A percentile compares a stretch with the other conserved stretches of the same genome.
These are phyloP conservation scores for Gossypium lobatum DNA, from an alignment of 441 rosid genomes.

Conservation along the genomic window DNA sequence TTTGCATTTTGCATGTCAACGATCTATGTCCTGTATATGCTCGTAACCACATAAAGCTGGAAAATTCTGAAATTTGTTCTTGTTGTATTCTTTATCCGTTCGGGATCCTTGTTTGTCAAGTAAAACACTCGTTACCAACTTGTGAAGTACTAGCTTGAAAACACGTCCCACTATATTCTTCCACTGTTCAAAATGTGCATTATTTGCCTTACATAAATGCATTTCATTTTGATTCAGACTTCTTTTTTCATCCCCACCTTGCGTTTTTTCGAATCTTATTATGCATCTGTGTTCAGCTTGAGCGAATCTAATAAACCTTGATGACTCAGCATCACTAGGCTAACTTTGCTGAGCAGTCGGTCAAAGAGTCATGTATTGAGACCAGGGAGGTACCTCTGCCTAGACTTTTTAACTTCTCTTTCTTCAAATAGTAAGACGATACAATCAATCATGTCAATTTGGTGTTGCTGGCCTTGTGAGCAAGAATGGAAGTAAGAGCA, in stretches of 20 bases:
- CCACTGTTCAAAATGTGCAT: background rate
- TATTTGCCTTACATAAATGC: background rate
- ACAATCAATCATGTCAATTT: background rate
- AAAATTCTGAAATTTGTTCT: background rate
- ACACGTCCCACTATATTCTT: background rate
- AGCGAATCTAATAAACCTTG: background rate
- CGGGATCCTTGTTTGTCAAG: background rate
- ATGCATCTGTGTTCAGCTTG: background rate
- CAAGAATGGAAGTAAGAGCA: background rate
- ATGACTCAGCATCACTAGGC: background rate
- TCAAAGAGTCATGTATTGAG: background rate
- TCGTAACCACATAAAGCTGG: background rate
- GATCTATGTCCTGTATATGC: slow-evolving; percentile 13
- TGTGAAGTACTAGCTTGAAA: background rate
- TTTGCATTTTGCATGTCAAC: slow-evolving; percentile 31
- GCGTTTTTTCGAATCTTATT: background rate
- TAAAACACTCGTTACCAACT: background rate
- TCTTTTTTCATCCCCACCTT: background rate
- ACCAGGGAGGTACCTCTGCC: background rate
- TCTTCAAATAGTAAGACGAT: background rate
- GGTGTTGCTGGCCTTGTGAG: background rate
- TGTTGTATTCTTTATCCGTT: background rate
- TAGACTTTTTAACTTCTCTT: background rate
- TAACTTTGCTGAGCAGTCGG: background rate
- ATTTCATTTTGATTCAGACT: background rate